Percentiles rank a stretch among this genome's conserved stretches.
These are phyloP conservation scores for Kwoniella bestiolae DNA, from an alignment of 768 basidiomycete genomes.

Conservation along the genomic window DNA sequence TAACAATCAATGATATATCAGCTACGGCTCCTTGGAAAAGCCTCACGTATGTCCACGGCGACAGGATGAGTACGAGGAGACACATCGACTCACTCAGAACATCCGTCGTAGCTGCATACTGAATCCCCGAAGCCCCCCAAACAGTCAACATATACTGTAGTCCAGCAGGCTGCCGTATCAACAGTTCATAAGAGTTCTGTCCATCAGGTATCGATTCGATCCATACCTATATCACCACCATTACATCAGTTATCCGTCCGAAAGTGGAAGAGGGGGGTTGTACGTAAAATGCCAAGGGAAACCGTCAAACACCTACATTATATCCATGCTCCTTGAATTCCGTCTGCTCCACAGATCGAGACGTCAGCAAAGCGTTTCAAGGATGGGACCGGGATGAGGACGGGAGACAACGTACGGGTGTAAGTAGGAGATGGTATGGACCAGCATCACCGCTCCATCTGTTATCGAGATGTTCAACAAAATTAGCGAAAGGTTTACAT, in stretches of 20 bases:
- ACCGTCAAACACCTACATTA: constrained; percentile 32
- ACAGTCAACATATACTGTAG: constrained; percentile 43
- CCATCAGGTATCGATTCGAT: constrained; percentile 36
- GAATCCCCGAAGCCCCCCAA: constrained; percentile 50
- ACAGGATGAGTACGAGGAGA: too few relatives aligned
- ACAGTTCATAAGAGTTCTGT: constrained; percentile 29
- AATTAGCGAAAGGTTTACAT: too few relatives aligned
- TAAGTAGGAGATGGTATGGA: constrained; percentile 50
- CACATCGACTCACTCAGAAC: constrained; percentile 39
- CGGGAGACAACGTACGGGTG: constrained; percentile 37
- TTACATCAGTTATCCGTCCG: neutral
- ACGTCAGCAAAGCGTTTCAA: neutral
- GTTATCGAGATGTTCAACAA: constrained; percentile 2
- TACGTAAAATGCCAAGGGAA: constrained; percentile 3
- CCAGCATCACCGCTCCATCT: constrained; percentile 51
- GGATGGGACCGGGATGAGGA: neutral
- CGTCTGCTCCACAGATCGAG: constrained; percentile 25
- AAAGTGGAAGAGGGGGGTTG: neutral
- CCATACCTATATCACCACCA: constrained; percentile 33
- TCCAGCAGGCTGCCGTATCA: constrained; percentile 41
- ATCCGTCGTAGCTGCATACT: constrained; percentile 48
- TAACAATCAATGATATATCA: too few relatives aligned
- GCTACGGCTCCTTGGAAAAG: too few relatives aligned
- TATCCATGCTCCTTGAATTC: constrained; percentile 45
- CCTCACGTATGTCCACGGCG: too few relatives aligned